phyloP scores from a whole-genome alignment of 805 yeast genomes.

The Starmerella floris region DNA sequence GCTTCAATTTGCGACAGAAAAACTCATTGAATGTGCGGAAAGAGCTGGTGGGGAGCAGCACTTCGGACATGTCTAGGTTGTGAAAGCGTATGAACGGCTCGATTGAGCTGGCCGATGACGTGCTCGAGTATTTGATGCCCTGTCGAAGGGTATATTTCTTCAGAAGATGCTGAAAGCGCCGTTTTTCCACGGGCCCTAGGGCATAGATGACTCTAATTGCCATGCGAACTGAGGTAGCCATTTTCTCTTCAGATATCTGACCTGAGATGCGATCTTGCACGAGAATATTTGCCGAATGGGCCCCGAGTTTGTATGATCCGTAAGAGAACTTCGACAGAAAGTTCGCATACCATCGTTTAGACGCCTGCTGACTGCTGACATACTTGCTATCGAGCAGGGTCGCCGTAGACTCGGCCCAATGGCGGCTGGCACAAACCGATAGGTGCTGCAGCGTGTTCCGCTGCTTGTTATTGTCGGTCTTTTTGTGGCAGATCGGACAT shows the following conservation, averaged over 20 bases:
- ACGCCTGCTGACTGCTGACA: slow-evolving; percentile 69
- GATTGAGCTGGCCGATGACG: slow-evolving; percentile 53
- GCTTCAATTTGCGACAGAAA: slow-evolving; percentile 64
- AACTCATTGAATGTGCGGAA: slow-evolving; percentile 76
- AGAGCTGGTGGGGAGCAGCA: slow-evolving; percentile 37
- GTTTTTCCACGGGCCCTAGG: slow-evolving; percentile 72
- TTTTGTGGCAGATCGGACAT: slow-evolving; percentile 68
- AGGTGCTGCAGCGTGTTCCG: slow-evolving; percentile 49
- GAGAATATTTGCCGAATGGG: slow-evolving; percentile 82
- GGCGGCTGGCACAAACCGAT: slow-evolving; percentile 70
- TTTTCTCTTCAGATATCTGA: slow-evolving; percentile 78
- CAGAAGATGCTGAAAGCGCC: slow-evolving; percentile 61
- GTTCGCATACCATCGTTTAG: slow-evolving; percentile 79
- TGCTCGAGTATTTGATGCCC: slow-evolving; percentile 69
- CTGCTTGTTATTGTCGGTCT: slow-evolving; percentile 32
- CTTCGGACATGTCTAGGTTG: slow-evolving; percentile 61
- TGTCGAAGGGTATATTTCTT: slow-evolving; percentile 60
- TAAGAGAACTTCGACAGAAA: slow-evolving; percentile 70
- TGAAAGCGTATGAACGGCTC: slow-evolving; percentile 71
- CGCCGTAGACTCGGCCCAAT: slow-evolving; percentile 53
- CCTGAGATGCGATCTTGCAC: slow-evolving; percentile 91
- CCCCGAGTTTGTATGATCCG: slow-evolving; percentile 76
- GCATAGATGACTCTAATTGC: slow-evolving; percentile 78
- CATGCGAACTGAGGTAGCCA: slow-evolving; percentile 73
- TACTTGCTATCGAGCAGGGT: slow-evolving; percentile 46